Conservation (phyloP, 1,139 yeast genomes). For the Torulaspora globosa region DNA sequence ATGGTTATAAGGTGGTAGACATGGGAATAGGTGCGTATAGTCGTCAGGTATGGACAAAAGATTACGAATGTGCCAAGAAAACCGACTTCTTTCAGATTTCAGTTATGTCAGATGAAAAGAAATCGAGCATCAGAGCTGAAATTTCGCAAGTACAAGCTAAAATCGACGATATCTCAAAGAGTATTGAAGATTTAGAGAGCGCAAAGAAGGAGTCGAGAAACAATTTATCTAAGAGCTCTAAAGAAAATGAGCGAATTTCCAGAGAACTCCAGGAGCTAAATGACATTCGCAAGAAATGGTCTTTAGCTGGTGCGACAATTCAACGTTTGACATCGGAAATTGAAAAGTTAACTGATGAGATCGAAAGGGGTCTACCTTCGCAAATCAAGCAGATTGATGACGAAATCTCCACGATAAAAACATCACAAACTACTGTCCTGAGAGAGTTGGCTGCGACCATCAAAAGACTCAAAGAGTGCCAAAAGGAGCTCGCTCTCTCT, state of each 20-base stretch:
- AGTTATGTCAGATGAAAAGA: conserved; percentile 44
- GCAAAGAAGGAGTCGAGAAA: conserved; percentile 23
- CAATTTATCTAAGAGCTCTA: conserved; percentile 19
- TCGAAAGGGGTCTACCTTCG: conserved; percentile 29
- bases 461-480: conserved; percentile 15
- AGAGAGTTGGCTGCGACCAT: conserved; percentile 15
- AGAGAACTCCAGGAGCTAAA: conserved; percentile 21
- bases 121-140: conserved; percentile 23
- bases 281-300: conserved; percentile 19
- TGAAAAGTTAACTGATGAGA: conserved; percentile 22
- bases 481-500: conserved; percentile 14
- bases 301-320: conserved; percentile 25
- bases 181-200: conserved; percentile 26
- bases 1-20: conserved; percentile 52
- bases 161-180: conserved; percentile 22
- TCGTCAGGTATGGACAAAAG: conserved; percentile 44
- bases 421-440: conserved; percentile 19
- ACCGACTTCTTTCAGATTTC: conserved; percentile 41
- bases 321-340: conserved; percentile 33
- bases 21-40: conserved; percentile 53
- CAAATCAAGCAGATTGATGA: conserved; percentile 33
- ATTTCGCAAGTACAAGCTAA: conserved; percentile 20
- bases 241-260: conserved; percentile 19
- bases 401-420: conserved; percentile 23
- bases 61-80: conserved; percentile 23